A percentile compares a stretch with the other conserved stretches of the same genome.
Evolutionary conservation across 2,329 filamentous ascomycete genomes (phyloP).

Genomic region (Fusarium brachygibbosum): DNA sequence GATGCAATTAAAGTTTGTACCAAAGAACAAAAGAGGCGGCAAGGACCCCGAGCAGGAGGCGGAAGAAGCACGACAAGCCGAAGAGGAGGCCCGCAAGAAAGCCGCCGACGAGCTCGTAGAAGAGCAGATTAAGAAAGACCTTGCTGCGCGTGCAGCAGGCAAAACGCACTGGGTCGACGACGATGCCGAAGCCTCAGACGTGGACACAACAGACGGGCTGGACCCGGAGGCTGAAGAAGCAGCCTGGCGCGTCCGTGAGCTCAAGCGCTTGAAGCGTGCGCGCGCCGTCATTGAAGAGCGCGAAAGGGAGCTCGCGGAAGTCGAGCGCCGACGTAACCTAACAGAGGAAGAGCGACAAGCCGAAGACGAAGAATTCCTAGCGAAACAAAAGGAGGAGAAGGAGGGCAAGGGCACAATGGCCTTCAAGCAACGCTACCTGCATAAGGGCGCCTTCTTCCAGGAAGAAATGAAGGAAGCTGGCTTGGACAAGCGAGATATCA

Average conservation of each 20-base stretch:
- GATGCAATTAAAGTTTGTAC: conserved; percentile 74
- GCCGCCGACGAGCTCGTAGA: conserved; percentile 85
- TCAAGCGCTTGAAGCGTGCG: conserved; percentile 88
- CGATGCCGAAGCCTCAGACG: conserved; percentile 76
- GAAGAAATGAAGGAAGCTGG: conserved; percentile 82
- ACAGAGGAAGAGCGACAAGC: conserved; percentile 86
- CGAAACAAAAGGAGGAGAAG: conserved; percentile 83
- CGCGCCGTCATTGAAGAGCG: conserved; percentile 85
- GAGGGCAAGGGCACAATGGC: conserved; percentile 82
- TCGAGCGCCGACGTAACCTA: conserved; percentile 88
- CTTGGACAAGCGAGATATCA: conserved; percentile 84
- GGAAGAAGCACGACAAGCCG: conserved; percentile 58
- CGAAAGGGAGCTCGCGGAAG: conserved; percentile 88
- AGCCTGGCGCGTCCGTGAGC: conserved; percentile 93
- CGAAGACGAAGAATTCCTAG: conserved; percentile 85
- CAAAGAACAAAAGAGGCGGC: conserved; percentile 66
- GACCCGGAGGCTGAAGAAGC: conserved; percentile 91
- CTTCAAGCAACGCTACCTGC: conserved; percentile 96
- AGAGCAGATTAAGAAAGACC: conserved; percentile 86
- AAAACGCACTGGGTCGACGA: conserved; percentile 91
- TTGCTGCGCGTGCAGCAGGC: conserved; percentile 78
- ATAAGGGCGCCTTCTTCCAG: conserved; percentile 96
- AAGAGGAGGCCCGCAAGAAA: conserved; percentile 74
- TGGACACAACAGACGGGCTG: conserved; percentile 89
- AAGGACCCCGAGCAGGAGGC: conserved; percentile 52